Conservation (phyloP, 768 basidiomycete genomes). For the Naganishia vaughanmartiniae region DNA sequence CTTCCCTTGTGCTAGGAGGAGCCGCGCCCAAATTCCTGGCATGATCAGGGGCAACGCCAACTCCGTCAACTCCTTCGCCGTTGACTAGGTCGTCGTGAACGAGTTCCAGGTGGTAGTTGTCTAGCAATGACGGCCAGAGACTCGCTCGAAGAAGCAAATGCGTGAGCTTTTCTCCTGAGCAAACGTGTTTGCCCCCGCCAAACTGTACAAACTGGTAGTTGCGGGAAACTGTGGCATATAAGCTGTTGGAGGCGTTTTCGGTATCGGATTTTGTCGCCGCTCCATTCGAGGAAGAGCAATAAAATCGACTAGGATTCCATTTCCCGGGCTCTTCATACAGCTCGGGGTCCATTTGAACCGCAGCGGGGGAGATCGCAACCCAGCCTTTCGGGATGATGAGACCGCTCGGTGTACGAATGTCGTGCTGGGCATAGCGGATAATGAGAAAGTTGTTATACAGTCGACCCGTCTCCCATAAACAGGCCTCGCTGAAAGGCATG, state of each 20-base stretch:
- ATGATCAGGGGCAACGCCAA: background rate
- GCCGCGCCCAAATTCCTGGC: background rate
- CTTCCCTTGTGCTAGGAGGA: background rate
- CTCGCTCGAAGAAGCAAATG: background rate
- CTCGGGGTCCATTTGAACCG: background rate
- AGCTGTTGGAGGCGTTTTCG: too few species aligned
- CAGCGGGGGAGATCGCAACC: background rate
- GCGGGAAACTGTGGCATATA: too few species aligned
- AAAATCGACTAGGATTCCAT: background rate
- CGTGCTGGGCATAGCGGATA: constrained; percentile 1
- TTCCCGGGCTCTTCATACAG: background rate
- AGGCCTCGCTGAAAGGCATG: constrained; percentile 6
- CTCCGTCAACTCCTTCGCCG: background rate
- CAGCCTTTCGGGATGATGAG: background rate
- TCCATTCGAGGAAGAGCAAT: too few species aligned
- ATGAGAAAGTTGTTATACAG: background rate
- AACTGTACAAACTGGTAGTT: constrained; percentile 4
- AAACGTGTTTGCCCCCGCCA: background rate
- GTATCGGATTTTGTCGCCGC: too few species aligned
- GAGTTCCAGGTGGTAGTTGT: background rate
- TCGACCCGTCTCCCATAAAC: constrained; percentile 17
- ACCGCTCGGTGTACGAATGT: background rate
- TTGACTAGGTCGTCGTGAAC: background rate
- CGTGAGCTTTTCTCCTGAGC: background rate
- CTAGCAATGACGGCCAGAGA: background rate